phyloP scores from a whole-genome alignment of 2,329 filamentous ascomycete genomes.

The Hypomyces rosellus region DNA sequence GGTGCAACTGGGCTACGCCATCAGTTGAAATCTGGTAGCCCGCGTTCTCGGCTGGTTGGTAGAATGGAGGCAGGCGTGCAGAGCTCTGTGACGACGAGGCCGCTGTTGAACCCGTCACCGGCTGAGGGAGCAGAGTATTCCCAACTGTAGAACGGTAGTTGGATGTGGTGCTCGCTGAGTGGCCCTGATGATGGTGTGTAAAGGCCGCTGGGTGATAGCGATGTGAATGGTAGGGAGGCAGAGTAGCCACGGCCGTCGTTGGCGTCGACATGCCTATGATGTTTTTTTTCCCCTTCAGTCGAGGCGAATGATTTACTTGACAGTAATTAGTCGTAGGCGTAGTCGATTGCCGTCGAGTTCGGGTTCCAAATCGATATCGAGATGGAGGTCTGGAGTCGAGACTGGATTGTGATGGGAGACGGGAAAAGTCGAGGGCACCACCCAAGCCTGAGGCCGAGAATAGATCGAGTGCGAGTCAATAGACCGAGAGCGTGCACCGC shows the following conservation, averaged over 20 bases:
- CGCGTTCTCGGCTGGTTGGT: constrained; percentile 21
- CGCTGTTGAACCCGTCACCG: constrained; percentile 15
- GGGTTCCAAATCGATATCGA: no score
- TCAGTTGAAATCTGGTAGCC: constrained; percentile 28
- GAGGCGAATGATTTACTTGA: not conserved
- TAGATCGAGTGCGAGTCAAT: not conserved
- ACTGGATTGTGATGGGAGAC: no score
- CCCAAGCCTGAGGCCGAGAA: not conserved
- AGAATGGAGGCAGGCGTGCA: constrained; percentile 21
- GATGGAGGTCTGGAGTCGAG: no score
- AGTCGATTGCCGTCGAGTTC: not conserved
- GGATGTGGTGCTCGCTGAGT: constrained; percentile 20
- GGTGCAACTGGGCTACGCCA: constrained; percentile 25
- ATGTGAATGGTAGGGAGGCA: constrained; percentile 62
- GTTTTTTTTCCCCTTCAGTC: not conserved
- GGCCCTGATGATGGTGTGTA: constrained; percentile 33
- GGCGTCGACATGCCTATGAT: constrained; percentile 64
- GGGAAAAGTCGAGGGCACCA: not conserved
- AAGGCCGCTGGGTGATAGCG: constrained; percentile 56
- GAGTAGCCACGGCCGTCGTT: constrained; percentile 67
- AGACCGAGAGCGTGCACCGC: not conserved
- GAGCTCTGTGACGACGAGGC: constrained; percentile 20
- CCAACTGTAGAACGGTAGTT: constrained; percentile 25
- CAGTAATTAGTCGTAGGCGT: not conserved
- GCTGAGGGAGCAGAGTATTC: constrained; percentile 22